Base-by-base conservation (phyloP, 768 basidiomycete species). In the Mycena capillaripes region DNA sequence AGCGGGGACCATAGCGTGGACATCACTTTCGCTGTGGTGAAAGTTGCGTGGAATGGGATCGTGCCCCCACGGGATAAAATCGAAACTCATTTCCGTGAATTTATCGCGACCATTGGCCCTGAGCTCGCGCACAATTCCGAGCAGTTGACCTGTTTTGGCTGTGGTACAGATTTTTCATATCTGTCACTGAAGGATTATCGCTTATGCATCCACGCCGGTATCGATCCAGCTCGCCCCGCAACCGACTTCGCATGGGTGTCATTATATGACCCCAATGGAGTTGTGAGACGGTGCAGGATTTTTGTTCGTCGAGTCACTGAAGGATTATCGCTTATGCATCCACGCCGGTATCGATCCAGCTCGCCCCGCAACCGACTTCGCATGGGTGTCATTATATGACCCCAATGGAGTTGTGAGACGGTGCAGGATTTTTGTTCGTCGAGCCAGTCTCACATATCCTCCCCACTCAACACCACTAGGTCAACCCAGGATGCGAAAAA, bases 41-140 rank as follows among this genome's bases (percentile, higher is more conserved):
- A 23, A 12, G 23, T 67, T 32, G 64, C 50, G 36, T 66, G 53
- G 42, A 46, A 58, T 21, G 56, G 32, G 1, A 58, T 58, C 14
- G 16, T 58, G 16, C 38, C 2, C 1, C 7, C 27, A 67, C 3
- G 23, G n/a, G 44, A 17, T 21, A 19, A 58, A 10, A 67, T 67
- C 56, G 55, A 66, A 27, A 32, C 14, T 9, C 56, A 9, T 17
- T 44, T 44, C 42, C 42, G 42, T 44, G 34, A 36, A 36, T 36
- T 36, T 36, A 36, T 36, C 34, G 34, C 34, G 34, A 36, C 34
- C 34, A 36, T 36, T 42, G 65, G 53, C 32, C 65, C 65, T 17
- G 65, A 66, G 55, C 55, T 66, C 9, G 29, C 40, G 44, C 55
- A 57, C 30, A 66, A 66, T 57, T 57, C 65, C 21, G 65, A 66